phyloP scores from a whole-genome alignment of 768 basidiomycete genomes.

The Mycena epipterygia region DNA sequence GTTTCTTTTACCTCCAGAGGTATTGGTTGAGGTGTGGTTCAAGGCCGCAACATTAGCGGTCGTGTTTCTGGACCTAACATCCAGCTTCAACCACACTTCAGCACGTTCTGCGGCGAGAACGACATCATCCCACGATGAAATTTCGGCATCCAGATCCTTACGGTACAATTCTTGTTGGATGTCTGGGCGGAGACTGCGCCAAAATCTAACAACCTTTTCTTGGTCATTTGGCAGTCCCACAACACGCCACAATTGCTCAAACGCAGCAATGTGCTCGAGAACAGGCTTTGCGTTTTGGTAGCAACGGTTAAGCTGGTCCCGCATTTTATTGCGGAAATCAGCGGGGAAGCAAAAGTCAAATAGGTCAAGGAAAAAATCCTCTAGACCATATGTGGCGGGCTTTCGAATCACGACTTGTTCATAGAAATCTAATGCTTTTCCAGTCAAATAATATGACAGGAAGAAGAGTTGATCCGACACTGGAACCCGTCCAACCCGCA shows the following conservation, averaged over 20 bases:
- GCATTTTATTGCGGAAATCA: conserved; percentile 33
- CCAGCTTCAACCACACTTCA: neutral
- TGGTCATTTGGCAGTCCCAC: conserved; percentile 33
- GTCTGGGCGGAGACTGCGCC: conserved; percentile 42
- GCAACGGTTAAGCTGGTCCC: neutral
- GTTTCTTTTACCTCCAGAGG: too few relatives aligned
- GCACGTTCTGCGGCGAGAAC: conserved; percentile 40
- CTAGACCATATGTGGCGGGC: conserved; percentile 38
- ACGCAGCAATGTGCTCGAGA: conserved; percentile 38
- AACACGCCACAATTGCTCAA: conserved; percentile 36
- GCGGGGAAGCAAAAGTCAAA: conserved; percentile 55
- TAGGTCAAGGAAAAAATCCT: conserved; percentile 49
- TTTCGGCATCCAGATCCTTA: conserved; percentile 33
- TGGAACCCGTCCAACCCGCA: conserved; percentile 34
- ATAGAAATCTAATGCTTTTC: conserved; percentile 47
- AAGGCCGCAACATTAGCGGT: neutral
- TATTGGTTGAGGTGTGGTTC: too few relatives aligned
- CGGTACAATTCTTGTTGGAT: conserved; percentile 38
- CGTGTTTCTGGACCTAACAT: too few relatives aligned
- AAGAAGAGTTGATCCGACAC: conserved; percentile 34
- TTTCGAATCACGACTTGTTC: conserved; percentile 32
- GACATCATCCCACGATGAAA: conserved; percentile 32
- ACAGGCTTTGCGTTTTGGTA: conserved; percentile 26
- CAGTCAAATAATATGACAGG: conserved; percentile 44
- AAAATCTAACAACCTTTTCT: conserved; percentile 40